These are phyloP conservation scores for Trichoderma semiorbis DNA, from an alignment of 2,329 filamentous ascomycete genomes.

Conservation along the genomic window DNA sequence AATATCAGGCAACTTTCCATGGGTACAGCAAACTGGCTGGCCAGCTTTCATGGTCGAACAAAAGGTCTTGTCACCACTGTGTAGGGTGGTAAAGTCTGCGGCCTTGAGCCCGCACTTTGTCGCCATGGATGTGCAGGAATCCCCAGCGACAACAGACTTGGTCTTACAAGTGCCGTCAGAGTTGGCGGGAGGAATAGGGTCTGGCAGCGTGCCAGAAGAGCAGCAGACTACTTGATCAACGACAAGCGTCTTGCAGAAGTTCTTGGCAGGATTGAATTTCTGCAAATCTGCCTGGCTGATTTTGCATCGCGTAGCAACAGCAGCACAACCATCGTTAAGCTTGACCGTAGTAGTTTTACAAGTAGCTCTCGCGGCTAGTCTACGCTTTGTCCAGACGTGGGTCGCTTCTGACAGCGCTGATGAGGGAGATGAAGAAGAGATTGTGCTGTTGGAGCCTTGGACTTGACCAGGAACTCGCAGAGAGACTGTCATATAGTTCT, in stretches of 20 bases:
- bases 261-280: conserved; percentile 30
- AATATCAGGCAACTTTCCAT: conserved; percentile 35
- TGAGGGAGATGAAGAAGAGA: background rate
- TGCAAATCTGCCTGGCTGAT: conserved; percentile 30
- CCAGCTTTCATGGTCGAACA: conserved; percentile 29
- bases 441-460: conserved; percentile 16
- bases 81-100: conserved; percentile 35
- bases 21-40: conserved; percentile 37
- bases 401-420: background rate
- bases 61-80: conserved; percentile 25
- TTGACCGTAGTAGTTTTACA: conserved; percentile 23
- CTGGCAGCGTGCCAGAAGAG: conserved; percentile 22
- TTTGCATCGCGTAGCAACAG: conserved; percentile 32
- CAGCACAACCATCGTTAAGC: conserved; percentile 30
- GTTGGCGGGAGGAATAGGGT: conserved; percentile 21
- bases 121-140: conserved; percentile 36
- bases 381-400: conserved; percentile 6
- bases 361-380: conserved; percentile 19
- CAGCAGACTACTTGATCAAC: conserved; percentile 23
- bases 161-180: conserved; percentile 28
- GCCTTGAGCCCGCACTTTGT: conserved; percentile 35
- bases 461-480: conserved; percentile 20
- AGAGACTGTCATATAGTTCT: conserved; percentile 22
- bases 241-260: conserved; percentile 26
- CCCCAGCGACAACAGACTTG: conserved; percentile 30